These are phyloP conservation scores for Lantana camara DNA, from an alignment of 257 asterid species.

Conservation along the genomic window DNA sequence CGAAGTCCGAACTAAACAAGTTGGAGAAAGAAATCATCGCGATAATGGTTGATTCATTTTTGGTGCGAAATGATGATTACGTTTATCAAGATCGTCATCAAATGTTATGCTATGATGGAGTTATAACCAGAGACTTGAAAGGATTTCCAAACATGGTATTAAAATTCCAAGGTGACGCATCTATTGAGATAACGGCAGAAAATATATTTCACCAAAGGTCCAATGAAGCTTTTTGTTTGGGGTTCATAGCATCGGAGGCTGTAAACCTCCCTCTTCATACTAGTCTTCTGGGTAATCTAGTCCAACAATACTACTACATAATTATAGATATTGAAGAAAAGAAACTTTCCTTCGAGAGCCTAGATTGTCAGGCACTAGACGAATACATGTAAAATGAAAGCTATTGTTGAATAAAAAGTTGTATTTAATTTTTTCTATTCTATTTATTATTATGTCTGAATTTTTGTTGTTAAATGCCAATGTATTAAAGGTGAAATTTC, in stretches of 20 bases:
- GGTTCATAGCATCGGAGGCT: constrained; percentile 1
- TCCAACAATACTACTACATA: neutral
- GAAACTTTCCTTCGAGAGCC: neutral
- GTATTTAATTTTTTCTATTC: too few species aligned
- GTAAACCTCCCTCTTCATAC: neutral
- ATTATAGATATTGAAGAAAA: too few species aligned
- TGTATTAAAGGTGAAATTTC: too few species aligned
- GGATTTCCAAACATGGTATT: neutral
- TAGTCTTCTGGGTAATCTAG: neutral
- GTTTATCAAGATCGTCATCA: neutral
- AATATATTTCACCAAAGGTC: too few species aligned
- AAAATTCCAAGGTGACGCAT: neutral
- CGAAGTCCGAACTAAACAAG: neutral
- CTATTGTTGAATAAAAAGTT: too few species aligned
- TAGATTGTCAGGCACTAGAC: neutral
- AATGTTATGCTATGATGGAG: constrained; percentile 12
- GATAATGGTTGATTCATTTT: neutral
- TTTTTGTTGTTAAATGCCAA: too few species aligned
- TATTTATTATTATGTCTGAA: too few species aligned
- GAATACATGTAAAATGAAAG: too few species aligned
- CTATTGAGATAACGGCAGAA: neutral
- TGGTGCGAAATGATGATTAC: neutral
- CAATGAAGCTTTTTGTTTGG: neutral
- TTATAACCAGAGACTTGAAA: neutral
- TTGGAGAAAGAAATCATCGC: neutral